Percentiles rank a stretch among this genome's conserved stretches.
Conservation (phyloP, 352 stramenopile species). For the Paralagenidium karlingii region DNA sequence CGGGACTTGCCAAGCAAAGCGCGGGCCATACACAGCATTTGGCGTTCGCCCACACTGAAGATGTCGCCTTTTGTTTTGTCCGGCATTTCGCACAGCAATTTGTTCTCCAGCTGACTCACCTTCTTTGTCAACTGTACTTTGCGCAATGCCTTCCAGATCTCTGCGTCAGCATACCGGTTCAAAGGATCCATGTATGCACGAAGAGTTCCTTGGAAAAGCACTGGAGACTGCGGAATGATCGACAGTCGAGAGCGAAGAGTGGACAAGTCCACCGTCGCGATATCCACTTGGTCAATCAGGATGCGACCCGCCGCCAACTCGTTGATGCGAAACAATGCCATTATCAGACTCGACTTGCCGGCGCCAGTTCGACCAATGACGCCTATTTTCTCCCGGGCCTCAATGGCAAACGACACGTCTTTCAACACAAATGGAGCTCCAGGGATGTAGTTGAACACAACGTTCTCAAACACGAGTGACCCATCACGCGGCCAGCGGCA, state of each 20-base stretch:
- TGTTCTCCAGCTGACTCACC: conserved; percentile 32
- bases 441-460: conserved; percentile 21
- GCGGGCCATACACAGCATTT: conserved; percentile 64
- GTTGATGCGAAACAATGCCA: conserved; percentile 64
- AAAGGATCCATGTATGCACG: conserved; percentile 77
- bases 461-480: conserved; percentile 34
- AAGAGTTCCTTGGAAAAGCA: conserved; percentile 74
- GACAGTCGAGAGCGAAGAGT: conserved; percentile 57
- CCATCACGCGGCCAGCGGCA: conserved; percentile 46
- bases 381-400: conserved; percentile 48
- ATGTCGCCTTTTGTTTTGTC: too few relatives aligned
- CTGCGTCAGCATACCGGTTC: conserved; percentile 18
- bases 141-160: conserved; percentile 39
- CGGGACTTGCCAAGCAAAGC: conserved; percentile 83
- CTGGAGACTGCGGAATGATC: conserved; percentile 72
- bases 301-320: conserved; percentile 37
- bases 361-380: conserved; percentile 84
- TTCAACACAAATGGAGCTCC: conserved; percentile 14
- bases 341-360: conserved; percentile 84
- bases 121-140: conserved; percentile 25
- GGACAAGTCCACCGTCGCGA: conserved; percentile 39
- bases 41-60: conserved; percentile 61
- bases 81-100: conserved; percentile 37
- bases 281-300: conserved; percentile 57
- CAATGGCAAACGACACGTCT: conserved; percentile 28